A percentile compares a stretch with the other conserved stretches of the same genome.
These are phyloP conservation scores for Backusella parvicylindrica DNA, from an alignment of 192 early-diverging fungal species.

Conservation along the genomic window DNA sequence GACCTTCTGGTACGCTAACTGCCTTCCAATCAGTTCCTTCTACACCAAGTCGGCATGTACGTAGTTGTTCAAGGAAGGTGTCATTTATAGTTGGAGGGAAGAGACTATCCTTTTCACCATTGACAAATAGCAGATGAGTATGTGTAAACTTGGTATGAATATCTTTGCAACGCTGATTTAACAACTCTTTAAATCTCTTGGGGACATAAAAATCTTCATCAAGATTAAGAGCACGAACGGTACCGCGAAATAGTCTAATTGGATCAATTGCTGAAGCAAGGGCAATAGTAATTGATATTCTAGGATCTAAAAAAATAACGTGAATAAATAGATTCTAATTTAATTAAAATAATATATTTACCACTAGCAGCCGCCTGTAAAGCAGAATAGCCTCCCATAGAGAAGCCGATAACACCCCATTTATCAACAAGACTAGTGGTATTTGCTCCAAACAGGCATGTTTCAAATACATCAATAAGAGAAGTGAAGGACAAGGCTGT, in stretches of 20 bases:
- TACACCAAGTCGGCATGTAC: neutral
- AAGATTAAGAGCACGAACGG: neutral
- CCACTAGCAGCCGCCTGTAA: neutral
- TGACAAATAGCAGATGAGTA: neutral
- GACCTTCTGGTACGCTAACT: neutral
- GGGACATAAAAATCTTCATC: neutral
- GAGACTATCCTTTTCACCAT: neutral
- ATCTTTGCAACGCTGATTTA: neutral
- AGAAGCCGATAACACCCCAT: neutral
- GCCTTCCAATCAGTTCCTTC: neutral
- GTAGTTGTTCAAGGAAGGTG: neutral
- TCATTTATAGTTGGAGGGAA: neutral
- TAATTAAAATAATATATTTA: neutral
- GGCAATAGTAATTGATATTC: neutral
- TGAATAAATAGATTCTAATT: neutral
- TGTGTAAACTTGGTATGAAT: neutral
- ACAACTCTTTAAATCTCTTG: neutral
- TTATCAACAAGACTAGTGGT: neutral
- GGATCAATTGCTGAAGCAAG: neutral
- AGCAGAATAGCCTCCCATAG: neutral
- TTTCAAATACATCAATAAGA: neutral
- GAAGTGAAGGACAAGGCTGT: neutral
- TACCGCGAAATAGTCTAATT: neutral
- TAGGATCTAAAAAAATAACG: neutral
- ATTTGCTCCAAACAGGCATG: neutral